Evolutionary conservation across 2,329 filamentous ascomycete genomes (phyloP), one percentile per base, ranked within the genome.

Genomic region (Ceratocystis cacaofunesta): DNA sequence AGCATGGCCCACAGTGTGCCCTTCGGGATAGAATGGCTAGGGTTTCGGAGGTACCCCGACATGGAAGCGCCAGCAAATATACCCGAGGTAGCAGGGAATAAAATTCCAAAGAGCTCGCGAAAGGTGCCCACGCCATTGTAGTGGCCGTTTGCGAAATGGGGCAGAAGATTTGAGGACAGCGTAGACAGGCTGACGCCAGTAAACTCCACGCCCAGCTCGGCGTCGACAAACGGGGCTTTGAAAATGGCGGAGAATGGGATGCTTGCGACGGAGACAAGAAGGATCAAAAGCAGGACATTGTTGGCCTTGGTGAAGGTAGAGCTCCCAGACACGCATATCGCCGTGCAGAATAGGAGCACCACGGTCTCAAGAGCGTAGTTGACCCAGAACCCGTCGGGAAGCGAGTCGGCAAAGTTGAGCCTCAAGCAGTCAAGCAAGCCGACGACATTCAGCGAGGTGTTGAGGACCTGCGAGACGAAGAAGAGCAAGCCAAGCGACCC

Each of bases 401-500:
- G 79, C 61, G 82, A 78, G 19, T 78, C 72, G 1, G 87, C 88
- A 71, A 92, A 83, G 70, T 91, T 92, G 68, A 92, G 81, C 63
- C 84, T 84, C 66, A 95, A 80, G 71, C 89, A 95, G 75, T 94
- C 88, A 69, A 95, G 83, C 58, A 95, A 79, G 77, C 90, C 90
- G 55, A 95, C 89, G 28, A 92, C 84, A 71, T 95, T 95, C 80
- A 95, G 83, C 46, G 88, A 88, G 0, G 90, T 91, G 72, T 92
- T 95, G 71, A 95, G 84, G 1, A 89, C 87, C 69, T 90, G 89
- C n/a, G 90, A 89, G n/a, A 95, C 78, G 73, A 94, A 95, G 74
- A 95, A 95, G 12, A 95, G 83, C 28, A 95, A 81, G 1, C 90
- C 90, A 69, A 95, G 95, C 1, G 89, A 90, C 17, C 90, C 90